Percentiles rank a stretch among this genome's conserved stretches.
These are phyloP conservation scores for Lactifluus hygrophoroides DNA, from an alignment of 768 basidiomycete species.

Conservation along the genomic window DNA sequence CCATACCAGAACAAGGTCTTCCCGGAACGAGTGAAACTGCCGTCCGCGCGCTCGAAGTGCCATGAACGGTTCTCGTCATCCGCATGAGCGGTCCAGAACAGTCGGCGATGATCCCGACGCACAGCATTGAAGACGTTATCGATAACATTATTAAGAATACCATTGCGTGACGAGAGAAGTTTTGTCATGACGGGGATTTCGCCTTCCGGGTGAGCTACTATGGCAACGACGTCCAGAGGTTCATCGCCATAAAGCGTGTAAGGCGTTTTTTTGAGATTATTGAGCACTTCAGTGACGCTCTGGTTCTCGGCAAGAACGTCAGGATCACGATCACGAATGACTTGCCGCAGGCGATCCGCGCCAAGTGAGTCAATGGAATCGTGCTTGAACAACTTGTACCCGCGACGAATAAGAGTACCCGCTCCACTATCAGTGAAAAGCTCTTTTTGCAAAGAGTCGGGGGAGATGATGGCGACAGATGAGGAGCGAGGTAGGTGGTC, in stretches of 20 bases:
- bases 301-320: constrained; percentile 76
- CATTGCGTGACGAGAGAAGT: constrained; percentile 79
- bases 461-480: constrained; percentile 95
- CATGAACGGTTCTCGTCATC: constrained; percentile 96
- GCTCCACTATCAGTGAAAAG: constrained; percentile 98
- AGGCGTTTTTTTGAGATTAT: constrained; percentile 68
- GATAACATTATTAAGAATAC: constrained; percentile 87
- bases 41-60: constrained; percentile 98
- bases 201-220: constrained; percentile 86
- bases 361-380: constrained; percentile 73
- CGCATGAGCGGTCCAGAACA: constrained; percentile 97
- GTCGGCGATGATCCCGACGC: constrained; percentile 84
- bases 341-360: constrained; percentile 88
- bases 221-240: constrained; percentile 88
- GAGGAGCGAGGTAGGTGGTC: constrained; percentile 97
- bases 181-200: constrained; percentile 90
- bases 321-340: constrained; percentile 92
- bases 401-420: constrained; percentile 94
- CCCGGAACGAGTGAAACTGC: constrained; percentile 92
- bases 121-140: constrained; percentile 98
- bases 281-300: constrained; percentile 83
- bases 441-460: constrained; percentile 89
- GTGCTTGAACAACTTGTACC: constrained; percentile 96
- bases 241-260: constrained; percentile 99
- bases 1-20: constrained; percentile 98